These are phyloP conservation scores for Fusarium acutatum DNA, from an alignment of 2,329 filamentous ascomycete species.

Conservation along the genomic window DNA sequence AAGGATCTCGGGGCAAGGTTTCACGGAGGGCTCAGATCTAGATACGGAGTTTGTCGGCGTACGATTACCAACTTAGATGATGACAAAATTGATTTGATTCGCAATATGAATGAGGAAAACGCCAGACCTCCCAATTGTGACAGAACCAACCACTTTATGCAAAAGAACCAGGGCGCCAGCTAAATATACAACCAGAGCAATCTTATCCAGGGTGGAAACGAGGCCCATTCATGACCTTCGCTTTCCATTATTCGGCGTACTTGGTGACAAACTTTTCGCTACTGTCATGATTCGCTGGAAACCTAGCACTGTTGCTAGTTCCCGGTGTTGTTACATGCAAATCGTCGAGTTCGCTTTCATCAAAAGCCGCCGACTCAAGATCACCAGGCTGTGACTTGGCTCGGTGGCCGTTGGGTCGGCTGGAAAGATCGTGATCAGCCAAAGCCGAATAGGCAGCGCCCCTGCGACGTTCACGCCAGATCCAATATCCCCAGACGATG, in stretches of 20 bases:
- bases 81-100: constrained; percentile 30
- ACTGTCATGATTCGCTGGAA: constrained; percentile 64
- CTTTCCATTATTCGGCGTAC: constrained; percentile 18
- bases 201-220: neutral
- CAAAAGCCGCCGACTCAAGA: constrained; percentile 71
- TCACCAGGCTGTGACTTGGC: constrained; percentile 58
- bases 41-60: constrained; percentile 38
- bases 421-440: constrained; percentile 48
- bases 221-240: neutral
- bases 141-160: constrained; percentile 22
- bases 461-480: constrained; percentile 70
- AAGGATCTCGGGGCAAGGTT: constrained; percentile 29
- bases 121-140: constrained; percentile 29
- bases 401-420: constrained; percentile 57
- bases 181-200: constrained; percentile 1
- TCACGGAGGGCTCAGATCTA: constrained; percentile 39
- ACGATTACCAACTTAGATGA: constrained; percentile 35
- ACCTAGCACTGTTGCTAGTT: constrained; percentile 55
- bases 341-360: constrained; percentile 72
- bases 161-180: constrained; percentile 27
- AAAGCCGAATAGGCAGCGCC: constrained; percentile 64
- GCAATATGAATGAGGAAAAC: constrained; percentile 21
- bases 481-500: constrained; percentile 75
- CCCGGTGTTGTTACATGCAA: constrained; percentile 62
- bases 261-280: constrained; percentile 46